These are phyloP conservation scores for Beverwykella pulmonaria DNA, from an alignment of 495 filamentous ascomycete species.

Conservation along the genomic window DNA sequence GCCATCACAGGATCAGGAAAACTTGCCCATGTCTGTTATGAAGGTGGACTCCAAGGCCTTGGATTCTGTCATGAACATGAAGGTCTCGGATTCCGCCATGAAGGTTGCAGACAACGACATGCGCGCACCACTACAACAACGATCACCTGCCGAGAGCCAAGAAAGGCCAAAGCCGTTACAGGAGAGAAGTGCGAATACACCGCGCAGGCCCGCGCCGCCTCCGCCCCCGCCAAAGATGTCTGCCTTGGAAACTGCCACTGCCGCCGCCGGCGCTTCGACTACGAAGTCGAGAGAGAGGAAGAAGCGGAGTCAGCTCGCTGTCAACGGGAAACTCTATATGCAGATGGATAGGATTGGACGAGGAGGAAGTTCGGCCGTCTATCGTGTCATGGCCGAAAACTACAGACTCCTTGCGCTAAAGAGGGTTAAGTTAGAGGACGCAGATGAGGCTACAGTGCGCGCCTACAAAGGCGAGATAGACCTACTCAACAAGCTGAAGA, in stretches of 20 bases:
- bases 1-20: slow-evolving; percentile 40
- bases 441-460: slow-evolving; percentile 77
- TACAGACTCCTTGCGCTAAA: slow-evolving; percentile 93
- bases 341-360: slow-evolving; percentile 87
- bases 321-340: slow-evolving; percentile 90
- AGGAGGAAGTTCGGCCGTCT: slow-evolving; percentile 90
- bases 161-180: slow-evolving; percentile 57
- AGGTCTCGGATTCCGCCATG: slow-evolving; percentile 13
- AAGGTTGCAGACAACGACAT: slow-evolving; percentile 9
- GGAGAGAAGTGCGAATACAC: slow-evolving; percentile 77
- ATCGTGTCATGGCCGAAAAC: slow-evolving; percentile 95
- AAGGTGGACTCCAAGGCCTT: slow-evolving; percentile 22
- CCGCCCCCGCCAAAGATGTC: slow-evolving; percentile 93
- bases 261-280: slow-evolving; percentile 76
- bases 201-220: slow-evolving; percentile 65
- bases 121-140: slow-evolving; percentile 39
- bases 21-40: slow-evolving; percentile 32
- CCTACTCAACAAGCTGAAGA: slow-evolving; percentile 75
- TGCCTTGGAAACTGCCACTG: slow-evolving; percentile 86
- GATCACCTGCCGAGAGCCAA: slow-evolving; percentile 56
- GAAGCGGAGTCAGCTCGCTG: slow-evolving; percentile 75
- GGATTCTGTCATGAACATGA: slow-evolving; percentile 18
- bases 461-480: slow-evolving; percentile 99
- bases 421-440: slow-evolving; percentile 84
- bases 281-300: slow-evolving; percentile 66